Conservation (phyloP, 2,329 filamentous ascomycete genomes). For the Curvularia sp. region DNA sequence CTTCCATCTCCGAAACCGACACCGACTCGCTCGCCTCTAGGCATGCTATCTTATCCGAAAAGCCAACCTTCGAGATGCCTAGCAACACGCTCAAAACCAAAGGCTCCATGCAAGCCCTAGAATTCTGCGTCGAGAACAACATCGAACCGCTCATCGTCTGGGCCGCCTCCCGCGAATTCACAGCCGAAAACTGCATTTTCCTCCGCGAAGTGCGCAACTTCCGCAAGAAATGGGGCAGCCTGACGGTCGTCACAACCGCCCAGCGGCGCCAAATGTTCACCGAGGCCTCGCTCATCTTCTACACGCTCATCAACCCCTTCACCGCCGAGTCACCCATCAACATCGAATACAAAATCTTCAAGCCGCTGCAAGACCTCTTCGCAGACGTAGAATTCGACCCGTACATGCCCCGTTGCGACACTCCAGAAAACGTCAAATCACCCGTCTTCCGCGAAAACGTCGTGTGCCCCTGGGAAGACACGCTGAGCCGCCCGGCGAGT, state of each 20-base stretch:
- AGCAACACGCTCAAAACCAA: slow-evolving; percentile 44
- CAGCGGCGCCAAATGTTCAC: slow-evolving; percentile 48
- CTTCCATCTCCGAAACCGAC: slow-evolving; percentile 37
- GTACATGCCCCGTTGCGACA: slow-evolving; percentile 39
- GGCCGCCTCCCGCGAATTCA: slow-evolving; percentile 48
- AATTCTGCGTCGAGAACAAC: slow-evolving; percentile 45
- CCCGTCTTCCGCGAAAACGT: slow-evolving; percentile 42
- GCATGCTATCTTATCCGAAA: slow-evolving; percentile 30
- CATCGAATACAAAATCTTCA: slow-evolving; percentile 51
- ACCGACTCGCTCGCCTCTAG: slow-evolving; percentile 39
- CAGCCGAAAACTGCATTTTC: slow-evolving; percentile 49
- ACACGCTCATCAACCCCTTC: slow-evolving; percentile 49
- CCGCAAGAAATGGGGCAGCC: slow-evolving; percentile 43
- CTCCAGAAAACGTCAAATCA: slow-evolving; percentile 33
- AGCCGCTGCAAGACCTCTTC: slow-evolving; percentile 41
- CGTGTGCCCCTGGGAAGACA: slow-evolving; percentile 49
- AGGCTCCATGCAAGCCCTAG: slow-evolving; percentile 47
- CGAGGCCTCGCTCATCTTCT: slow-evolving; percentile 49
- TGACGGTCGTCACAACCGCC: slow-evolving; percentile 37
- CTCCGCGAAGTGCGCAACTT: slow-evolving; percentile 50
- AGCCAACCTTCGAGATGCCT: slow-evolving; percentile 29
- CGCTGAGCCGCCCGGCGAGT: slow-evolving; percentile 42
- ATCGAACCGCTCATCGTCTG: slow-evolving; percentile 48
- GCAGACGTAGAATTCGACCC: slow-evolving; percentile 46
- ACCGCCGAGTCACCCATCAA: slow-evolving; percentile 49